A percentile compares a stretch with the other conserved stretches of the same genome.
These are phyloP conservation scores for Cercis canadensis DNA, from an alignment of 306 rosid genomes.

Conservation along the genomic window DNA sequence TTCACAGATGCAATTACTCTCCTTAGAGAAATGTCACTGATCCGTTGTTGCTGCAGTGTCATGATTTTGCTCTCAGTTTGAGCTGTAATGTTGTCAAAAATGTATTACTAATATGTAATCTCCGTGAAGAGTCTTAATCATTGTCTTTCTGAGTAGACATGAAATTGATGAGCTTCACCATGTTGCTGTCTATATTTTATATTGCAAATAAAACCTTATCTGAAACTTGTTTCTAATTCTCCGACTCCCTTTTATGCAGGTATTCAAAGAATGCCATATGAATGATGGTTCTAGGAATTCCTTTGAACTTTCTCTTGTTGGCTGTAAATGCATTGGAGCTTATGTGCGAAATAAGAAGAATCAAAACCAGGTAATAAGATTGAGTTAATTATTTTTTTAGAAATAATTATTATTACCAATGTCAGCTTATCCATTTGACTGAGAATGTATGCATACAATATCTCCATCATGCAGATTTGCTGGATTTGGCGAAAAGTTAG, in stretches of 20 bases:
- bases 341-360: conserved; percentile 89
- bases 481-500: conserved; percentile 74
- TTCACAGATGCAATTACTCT: no score
- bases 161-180: not conserved
- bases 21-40: no score
- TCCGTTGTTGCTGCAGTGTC: no score
- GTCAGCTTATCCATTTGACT: conserved; percentile 34
- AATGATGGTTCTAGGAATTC: conserved; percentile 65
- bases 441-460: conserved; percentile 22
- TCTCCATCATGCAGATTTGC: conserved; percentile 69
- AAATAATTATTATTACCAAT: not conserved
- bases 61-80: not conserved
- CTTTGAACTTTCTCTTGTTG: conserved; percentile 86
- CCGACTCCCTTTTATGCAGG: conserved; percentile 43
- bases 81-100: not conserved
- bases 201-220: not conserved
- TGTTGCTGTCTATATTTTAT: conserved; percentile 1
- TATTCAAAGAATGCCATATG: conserved; percentile 70
- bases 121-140: not conserved
- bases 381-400: conserved; percentile 1
- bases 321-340: conserved; percentile 96
- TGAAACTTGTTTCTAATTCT: conserved; percentile 14
- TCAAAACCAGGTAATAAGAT: conserved; percentile 81
- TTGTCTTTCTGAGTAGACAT: not conserved
- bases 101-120: not conserved